phyloP scores from a whole-genome alignment of 2,329 filamentous ascomycete genomes.

The Pseudophaeomoniella oleicola region DNA sequence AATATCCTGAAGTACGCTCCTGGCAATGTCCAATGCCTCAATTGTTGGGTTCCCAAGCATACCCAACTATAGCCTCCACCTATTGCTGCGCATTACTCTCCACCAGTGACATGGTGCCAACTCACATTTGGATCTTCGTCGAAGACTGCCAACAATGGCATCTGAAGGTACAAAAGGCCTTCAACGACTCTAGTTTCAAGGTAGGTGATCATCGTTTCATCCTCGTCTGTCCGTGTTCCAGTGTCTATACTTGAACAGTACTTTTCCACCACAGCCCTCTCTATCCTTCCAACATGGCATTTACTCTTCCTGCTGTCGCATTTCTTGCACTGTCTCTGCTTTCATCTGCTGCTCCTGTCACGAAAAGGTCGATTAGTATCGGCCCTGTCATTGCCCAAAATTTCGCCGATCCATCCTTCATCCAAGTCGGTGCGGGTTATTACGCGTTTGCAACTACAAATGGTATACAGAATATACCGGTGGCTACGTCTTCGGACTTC shows the following conservation, averaged over 20 bases:
- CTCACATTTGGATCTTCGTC: too few species aligned
- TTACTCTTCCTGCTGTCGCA: background rate
- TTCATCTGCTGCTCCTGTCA: background rate
- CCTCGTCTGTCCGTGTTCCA: background rate
- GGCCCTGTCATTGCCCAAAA: constrained; percentile 18
- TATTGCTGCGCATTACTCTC: too few species aligned
- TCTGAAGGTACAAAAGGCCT: background rate
- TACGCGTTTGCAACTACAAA: constrained; percentile 45
- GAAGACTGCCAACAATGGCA: too few species aligned
- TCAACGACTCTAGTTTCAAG: background rate
- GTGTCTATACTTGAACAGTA: background rate
- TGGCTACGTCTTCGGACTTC: constrained; percentile 30
- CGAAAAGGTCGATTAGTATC: background rate
- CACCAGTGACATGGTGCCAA: too few species aligned
- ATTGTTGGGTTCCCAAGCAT: too few species aligned
- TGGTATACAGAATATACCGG: constrained; percentile 22
- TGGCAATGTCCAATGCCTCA: too few species aligned
- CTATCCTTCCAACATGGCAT: background rate
- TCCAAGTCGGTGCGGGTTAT: constrained; percentile 36
- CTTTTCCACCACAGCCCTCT: too few species aligned
- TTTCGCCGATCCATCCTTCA: constrained; percentile 30
- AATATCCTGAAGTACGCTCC: too few species aligned
- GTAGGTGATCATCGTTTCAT: background rate
- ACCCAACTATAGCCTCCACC: too few species aligned
- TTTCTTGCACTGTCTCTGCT: background rate